Percentiles rank a stretch among this genome's conserved stretches.
These are phyloP conservation scores for Boletellus sp. DNA, from an alignment of 768 basidiomycete species.

Conservation along the genomic window DNA sequence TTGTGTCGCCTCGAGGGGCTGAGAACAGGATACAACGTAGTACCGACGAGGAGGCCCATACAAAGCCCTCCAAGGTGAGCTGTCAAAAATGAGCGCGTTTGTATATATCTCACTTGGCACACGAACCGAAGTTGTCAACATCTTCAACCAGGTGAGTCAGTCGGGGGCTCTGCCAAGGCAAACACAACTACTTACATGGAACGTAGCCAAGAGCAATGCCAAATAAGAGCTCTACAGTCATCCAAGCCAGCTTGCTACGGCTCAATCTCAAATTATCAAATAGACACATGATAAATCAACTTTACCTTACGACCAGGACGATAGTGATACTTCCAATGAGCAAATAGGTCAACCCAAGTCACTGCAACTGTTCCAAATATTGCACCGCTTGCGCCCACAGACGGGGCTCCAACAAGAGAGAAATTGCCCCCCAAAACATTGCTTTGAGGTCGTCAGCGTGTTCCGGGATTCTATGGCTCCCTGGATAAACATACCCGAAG, in stretches of 20 bases:
- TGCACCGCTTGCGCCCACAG: constrained; percentile 89
- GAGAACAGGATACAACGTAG: constrained; percentile 86
- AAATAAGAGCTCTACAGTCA: constrained; percentile 82
- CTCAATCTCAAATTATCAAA: not conserved
- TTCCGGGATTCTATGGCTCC: not conserved
- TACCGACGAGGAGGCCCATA: constrained; percentile 79
- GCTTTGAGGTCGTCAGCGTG: constrained; percentile 32
- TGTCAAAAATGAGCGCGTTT: constrained; percentile 24
- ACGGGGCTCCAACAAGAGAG: constrained; percentile 80
- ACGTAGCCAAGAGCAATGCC: constrained; percentile 84
- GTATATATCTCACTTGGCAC: not conserved
- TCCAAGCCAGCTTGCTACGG: constrained; percentile 63
- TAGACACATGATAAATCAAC: constrained; percentile 7
- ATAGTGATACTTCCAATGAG: constrained; percentile 90
- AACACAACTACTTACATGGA: constrained; percentile 53
- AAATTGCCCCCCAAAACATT: constrained; percentile 94
- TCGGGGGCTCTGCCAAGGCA: not conserved
- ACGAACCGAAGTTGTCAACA: constrained; percentile 85
- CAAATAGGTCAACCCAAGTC: constrained; percentile 83
- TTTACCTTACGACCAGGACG: constrained; percentile 75
- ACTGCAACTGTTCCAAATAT: constrained; percentile 86
- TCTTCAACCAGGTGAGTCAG: constrained; percentile 39
- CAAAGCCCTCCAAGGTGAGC: constrained; percentile 86
- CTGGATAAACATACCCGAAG: constrained; percentile 59
- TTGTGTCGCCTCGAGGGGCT: constrained; percentile 73